phyloP scores from a whole-genome alignment of 1,139 yeast species.

The Waltiozyma solani region DNA sequence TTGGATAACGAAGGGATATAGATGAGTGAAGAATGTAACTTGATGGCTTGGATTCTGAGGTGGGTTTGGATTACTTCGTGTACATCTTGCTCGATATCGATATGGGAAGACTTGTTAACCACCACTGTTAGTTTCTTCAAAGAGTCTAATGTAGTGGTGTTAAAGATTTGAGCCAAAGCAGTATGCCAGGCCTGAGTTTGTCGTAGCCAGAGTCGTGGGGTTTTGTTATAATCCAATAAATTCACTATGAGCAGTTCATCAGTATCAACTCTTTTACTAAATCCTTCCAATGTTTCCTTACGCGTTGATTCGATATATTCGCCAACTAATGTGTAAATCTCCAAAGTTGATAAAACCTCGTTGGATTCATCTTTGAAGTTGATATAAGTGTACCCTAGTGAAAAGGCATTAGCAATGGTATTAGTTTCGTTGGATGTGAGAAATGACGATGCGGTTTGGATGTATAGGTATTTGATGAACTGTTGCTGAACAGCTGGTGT shows the following conservation, averaged over 20 bases:
- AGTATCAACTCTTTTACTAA: slow-evolving; percentile 1
- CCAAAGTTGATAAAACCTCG: slow-evolving; percentile 22
- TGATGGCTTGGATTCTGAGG: slow-evolving; percentile 38
- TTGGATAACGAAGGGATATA: slow-evolving; percentile 12
- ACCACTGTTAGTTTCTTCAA: slow-evolving; percentile 5
- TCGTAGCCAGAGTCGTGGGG: slow-evolving; percentile 12
- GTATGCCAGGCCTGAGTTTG: background rate
- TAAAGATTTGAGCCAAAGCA: background rate
- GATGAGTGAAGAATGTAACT: slow-evolving; percentile 30
- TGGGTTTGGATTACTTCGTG: slow-evolving; percentile 44
- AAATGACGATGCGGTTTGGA: slow-evolving; percentile 4
- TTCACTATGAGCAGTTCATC: slow-evolving; percentile 10
- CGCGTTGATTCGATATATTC: background rate
- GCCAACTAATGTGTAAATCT: slow-evolving; percentile 23
- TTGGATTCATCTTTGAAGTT: slow-evolving; percentile 24
- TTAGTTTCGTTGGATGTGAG: slow-evolving; percentile 3
- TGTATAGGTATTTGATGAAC: slow-evolving; percentile 9
- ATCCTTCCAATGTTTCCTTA: slow-evolving; percentile 1
- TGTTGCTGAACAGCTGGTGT: slow-evolving; percentile 7
- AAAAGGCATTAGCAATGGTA: slow-evolving; percentile 19
- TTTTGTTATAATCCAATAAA: slow-evolving; percentile 11
- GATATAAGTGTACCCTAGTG: slow-evolving; percentile 26
- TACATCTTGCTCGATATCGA: slow-evolving; percentile 14
- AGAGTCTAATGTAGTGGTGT: background rate
- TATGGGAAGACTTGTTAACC: slow-evolving; percentile 5